These are phyloP conservation scores for Tolypocladium sp. DNA, from an alignment of 2,329 filamentous ascomycete genomes.

Conservation along the genomic window DNA sequence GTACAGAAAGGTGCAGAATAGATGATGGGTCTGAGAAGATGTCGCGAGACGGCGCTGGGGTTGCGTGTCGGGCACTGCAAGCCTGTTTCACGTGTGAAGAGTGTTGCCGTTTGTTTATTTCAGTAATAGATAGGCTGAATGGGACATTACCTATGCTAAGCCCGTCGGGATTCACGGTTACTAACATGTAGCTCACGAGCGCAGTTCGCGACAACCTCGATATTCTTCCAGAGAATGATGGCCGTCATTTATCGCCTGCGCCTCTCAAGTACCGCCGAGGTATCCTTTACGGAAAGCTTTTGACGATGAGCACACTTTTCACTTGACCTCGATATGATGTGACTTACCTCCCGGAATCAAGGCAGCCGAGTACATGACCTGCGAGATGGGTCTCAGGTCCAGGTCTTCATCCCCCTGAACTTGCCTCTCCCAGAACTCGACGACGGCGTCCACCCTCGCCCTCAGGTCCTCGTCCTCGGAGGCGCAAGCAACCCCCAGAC, in stretches of 20 bases:
- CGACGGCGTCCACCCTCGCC: constrained; percentile 13
- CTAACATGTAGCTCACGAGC: neutral
- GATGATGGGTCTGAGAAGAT: constrained; percentile 26
- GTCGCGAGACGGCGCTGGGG: neutral
- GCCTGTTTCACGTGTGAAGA: neutral
- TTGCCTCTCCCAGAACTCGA: constrained; percentile 24
- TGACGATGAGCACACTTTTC: neutral
- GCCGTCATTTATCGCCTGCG: too few relatives aligned
- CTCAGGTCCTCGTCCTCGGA: constrained; percentile 21
- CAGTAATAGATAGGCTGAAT: neutral
- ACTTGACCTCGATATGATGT: too few relatives aligned
- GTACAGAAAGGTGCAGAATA: constrained; percentile 83
- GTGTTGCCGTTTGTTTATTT: neutral
- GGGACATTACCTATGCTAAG: neutral
- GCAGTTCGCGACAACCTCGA: neutral
- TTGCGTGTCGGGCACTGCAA: constrained; percentile 3
- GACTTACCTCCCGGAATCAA: constrained; percentile 44
- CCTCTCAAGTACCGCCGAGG: neutral
- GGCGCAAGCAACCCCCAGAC: constrained; percentile 35
- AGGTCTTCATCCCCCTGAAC: constrained; percentile 18
- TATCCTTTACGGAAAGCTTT: neutral
- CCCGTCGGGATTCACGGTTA: neutral
- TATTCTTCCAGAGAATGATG: neutral
- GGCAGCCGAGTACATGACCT: constrained; percentile 48
- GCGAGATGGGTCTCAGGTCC: constrained; percentile 42